phyloP scores from a whole-genome alignment of 768 basidiomycete species.

The Termitomyces sp. region DNA sequence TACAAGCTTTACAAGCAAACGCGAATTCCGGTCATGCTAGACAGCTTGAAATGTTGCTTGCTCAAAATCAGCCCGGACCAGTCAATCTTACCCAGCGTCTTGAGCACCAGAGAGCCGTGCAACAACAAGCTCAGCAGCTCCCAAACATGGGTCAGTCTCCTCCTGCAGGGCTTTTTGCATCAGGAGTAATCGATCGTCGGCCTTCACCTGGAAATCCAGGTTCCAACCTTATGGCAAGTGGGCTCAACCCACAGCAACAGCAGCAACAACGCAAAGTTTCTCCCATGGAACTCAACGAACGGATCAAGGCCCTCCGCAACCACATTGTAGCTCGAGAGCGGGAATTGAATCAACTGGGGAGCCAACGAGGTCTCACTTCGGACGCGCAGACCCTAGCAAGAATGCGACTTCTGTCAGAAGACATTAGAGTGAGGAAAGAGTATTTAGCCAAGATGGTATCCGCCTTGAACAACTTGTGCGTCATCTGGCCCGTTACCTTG shows the following conservation, averaged over 20 bases:
- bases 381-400: conserved; percentile 18
- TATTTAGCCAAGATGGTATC: conserved; percentile 27
- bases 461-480: conserved; percentile 32
- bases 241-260: conserved; percentile 6
- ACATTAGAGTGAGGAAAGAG: conserved; percentile 32
- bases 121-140: conserved; percentile 19
- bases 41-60: conserved; percentile 44
- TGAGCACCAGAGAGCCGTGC: conserved; percentile 20
- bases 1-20: conserved; percentile 28
- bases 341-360: conserved; percentile 1
- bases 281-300: conserved; percentile 11
- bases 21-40: conserved; percentile 22
- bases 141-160: conserved; percentile 32
- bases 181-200: conserved; percentile 40
- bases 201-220: conserved; percentile 41
- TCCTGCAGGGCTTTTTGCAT: conserved; percentile 42
- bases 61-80: conserved; percentile 34
- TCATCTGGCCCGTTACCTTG: not conserved
- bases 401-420: conserved; percentile 16
- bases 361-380: conserved; percentile 5
- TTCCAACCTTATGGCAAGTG: conserved; percentile 10
- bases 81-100: conserved; percentile 25
- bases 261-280: conserved; percentile 7
- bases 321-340: conserved; percentile 9
- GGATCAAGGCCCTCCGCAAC: conserved; percentile 3